Evolutionary conservation across 345 rosid genomes (phyloP), one percentile per base, ranked within the genome.

Genomic region (Lepidium didymum): DNA sequence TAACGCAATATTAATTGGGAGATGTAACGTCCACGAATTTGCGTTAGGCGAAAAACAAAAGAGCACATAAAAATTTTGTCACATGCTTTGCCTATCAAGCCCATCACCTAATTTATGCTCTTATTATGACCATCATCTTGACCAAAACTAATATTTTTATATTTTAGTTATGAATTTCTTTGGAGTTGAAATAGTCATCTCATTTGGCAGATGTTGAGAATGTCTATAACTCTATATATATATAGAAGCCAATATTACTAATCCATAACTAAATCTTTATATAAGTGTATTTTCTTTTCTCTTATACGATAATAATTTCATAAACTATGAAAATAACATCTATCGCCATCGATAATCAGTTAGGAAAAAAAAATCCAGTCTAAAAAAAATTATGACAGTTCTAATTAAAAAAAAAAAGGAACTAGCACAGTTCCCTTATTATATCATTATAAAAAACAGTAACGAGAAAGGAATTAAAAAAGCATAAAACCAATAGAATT

Each of bases 11-110:
- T 33, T 49, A 73, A 25, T 56, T 19, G 66, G 65, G 25, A 56
- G 61, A 15, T 57, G 62, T 65, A 57, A 57, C 77, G 77, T 73
- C 58, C 77, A 73, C 72, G 77, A 65, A 49, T 25, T 40, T 73
- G 66, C 19, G 54, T 50, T 73, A 65, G 61, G 60, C 67, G 54
- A 15, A 44, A 64, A 64, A 44, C 31, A 69, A 69, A 41, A 42
- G 38, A 52, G 75, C 11, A 34, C 46, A 52, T 51, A 61, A 40
- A 23, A 53, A 56, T 36, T 5, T 63, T 37, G 51, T 64, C 76
- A 64, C 76, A 72, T 57, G 66, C 67, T 65, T 57, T 73, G 54
- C 60, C 45, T 29, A 56, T 56, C 36, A 55, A 10, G 57, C 56
- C 69, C 75, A 71, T 71, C 75, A 53, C 40, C 44, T 49, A 49